Conservation (phyloP, 1,139 yeast species). For the Blastobotrys proliferans region DNA sequence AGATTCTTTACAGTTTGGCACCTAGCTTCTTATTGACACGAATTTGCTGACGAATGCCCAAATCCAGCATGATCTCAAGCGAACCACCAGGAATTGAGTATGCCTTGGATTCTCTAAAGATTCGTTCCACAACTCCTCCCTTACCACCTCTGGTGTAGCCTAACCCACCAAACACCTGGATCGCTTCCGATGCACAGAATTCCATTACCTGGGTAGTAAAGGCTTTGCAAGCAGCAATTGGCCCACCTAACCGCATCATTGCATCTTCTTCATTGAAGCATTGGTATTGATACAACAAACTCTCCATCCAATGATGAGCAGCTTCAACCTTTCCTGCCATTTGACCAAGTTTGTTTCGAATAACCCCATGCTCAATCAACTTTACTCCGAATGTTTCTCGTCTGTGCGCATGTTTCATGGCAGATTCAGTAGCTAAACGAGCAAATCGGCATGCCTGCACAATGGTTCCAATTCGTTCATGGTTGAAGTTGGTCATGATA, state of each 20-base stretch:
- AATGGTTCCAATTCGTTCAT: slow-evolving; percentile 42
- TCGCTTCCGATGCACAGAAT: slow-evolving; percentile 43
- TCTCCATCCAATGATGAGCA: slow-evolving; percentile 38
- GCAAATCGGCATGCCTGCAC: slow-evolving; percentile 41
- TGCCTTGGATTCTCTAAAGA: slow-evolving; percentile 43
- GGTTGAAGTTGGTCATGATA: slow-evolving; percentile 44
- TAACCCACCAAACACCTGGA: slow-evolving; percentile 44
- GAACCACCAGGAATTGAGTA: slow-evolving; percentile 45
- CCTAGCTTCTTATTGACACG: slow-evolving; percentile 40
- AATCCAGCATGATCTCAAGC: slow-evolving; percentile 43
- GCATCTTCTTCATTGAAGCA: slow-evolving; percentile 39
- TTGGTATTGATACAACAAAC: slow-evolving; percentile 36
- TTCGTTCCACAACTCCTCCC: slow-evolving; percentile 42
- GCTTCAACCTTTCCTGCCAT: slow-evolving; percentile 42
- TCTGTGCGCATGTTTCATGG: slow-evolving; percentile 41
- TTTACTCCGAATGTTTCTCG: slow-evolving; percentile 43
- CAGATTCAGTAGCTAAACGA: slow-evolving; percentile 41
- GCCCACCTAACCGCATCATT: slow-evolving; percentile 42
- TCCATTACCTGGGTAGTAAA: slow-evolving; percentile 40
- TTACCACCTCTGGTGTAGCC: slow-evolving; percentile 44
- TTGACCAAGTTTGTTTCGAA: slow-evolving; percentile 42
- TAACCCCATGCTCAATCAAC: slow-evolving; percentile 42
- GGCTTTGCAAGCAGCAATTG: slow-evolving; percentile 44
- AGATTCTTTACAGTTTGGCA: slow-evolving; percentile 36
- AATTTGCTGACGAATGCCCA: slow-evolving; percentile 40